Conservation (phyloP, 2,329 filamentous ascomycete genomes). For the Coniosporium uncinatum region DNA sequence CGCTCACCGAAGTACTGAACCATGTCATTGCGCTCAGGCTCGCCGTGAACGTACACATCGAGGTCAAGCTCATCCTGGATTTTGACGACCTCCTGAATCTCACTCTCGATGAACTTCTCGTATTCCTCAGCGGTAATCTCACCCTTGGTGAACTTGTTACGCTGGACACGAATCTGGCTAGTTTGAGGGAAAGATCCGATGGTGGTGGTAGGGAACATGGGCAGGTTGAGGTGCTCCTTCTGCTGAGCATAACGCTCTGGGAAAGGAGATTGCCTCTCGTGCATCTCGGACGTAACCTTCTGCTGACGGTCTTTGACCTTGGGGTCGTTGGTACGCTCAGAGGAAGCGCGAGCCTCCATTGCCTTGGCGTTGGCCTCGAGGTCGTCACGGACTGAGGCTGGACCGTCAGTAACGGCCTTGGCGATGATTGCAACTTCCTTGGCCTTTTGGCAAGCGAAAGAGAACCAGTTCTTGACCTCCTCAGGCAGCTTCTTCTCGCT, state of each 20-base stretch:
- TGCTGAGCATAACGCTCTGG: conserved; percentile 79
- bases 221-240: conserved; percentile 88
- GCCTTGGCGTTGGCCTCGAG: conserved; percentile 98
- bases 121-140: conserved; percentile 92
- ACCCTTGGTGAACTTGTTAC: conserved; percentile 98
- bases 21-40: conserved; percentile 99
- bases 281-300: conserved; percentile 76
- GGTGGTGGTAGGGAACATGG: conserved; percentile 97
- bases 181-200: conserved; percentile 99
- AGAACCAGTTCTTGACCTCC: conserved; percentile 98
- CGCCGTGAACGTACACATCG: conserved; percentile 96
- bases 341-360: conserved; percentile 84
- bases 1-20: conserved; percentile 99
- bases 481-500: conserved; percentile 98
- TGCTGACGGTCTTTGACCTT: conserved; percentile 95
- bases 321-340: conserved; percentile 94
- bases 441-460: conserved; percentile 94
- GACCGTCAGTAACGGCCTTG: conserved; percentile 94
- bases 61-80: conserved; percentile 98
- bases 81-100: conserved; percentile 92
- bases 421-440: conserved; percentile 87
- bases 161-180: conserved; percentile 94
- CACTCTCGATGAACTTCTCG: conserved; percentile 99
- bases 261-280: conserved; percentile 93
- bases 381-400: conserved; percentile 77